Base-by-base conservation (phyloP, 768 basidiomycete species). In the Boletus pseudopeckii region DNA sequence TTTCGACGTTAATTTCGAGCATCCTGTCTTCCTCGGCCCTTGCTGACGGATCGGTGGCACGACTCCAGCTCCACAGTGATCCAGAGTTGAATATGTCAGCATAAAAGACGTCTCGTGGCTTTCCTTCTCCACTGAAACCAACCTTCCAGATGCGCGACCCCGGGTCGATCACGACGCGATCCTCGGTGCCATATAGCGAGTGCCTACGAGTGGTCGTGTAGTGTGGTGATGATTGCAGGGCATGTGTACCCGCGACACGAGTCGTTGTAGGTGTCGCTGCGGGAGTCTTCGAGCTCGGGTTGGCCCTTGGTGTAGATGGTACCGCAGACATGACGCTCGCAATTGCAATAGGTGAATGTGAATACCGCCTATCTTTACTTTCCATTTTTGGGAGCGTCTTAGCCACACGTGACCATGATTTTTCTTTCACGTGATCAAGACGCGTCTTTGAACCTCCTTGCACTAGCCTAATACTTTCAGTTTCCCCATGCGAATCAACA, bases 111-210 rank as follows among this genome's bases (percentile, higher is more conserved):
- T 92, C 88, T 62, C 97, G 73, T 9, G 97, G 94, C 54, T 84
- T 80, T 5, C 93, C 85, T 74, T 99, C 97, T 14, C 96, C 96
- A 64, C 93, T 95, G 75, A 98, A 98, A 2, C 97, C 97, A 11
- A 95, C 91, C 74, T 95, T 97, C 95, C 96, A 98, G 55, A 94
- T 80, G 49, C 87, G 79, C 43, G 91, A 93, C 18, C 97, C 97
- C 22, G 94, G 88, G 70, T 99, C 97, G 58, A 99, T 88, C 52
- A 99, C 83, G 39, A 98, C 83, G 43, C 96, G 81, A 72, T 98
- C 97, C 67, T 99, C 97, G 7, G 90, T 92, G 26, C 97, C 97
- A 72, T 99, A 99, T 8, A 98, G 74, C 1, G 94, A 96, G 68
- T 98, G 96, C 50, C 93, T 78, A 43, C 92, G 78, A 1, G 89